A percentile compares a stretch with the other conserved stretches of the same genome.
Conservation (phyloP, 2,329 filamentous ascomycete species). For the Orbilia quercus region DNA sequence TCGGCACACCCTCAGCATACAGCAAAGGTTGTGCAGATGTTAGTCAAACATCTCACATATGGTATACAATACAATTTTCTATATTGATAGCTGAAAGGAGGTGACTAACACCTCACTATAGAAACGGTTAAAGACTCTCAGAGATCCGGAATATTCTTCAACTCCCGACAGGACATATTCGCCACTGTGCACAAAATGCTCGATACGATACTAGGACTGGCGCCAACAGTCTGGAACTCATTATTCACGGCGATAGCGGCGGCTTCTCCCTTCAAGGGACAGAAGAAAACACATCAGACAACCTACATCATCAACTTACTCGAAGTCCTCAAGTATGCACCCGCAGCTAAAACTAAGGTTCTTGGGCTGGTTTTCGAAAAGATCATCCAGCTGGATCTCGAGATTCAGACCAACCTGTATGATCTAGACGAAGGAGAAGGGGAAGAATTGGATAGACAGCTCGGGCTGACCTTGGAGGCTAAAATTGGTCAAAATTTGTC, state of each 20-base stretch:
- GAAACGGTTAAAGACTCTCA: conserved; percentile 64
- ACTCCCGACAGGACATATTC: conserved; percentile 75
- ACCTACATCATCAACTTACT: conserved; percentile 90
- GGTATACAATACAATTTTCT: conserved; percentile 65
- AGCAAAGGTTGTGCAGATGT: conserved; percentile 77
- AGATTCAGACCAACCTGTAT: conserved; percentile 92
- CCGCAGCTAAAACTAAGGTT: conserved; percentile 81
- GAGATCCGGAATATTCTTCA: conserved; percentile 68
- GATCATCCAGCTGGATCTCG: conserved; percentile 91
- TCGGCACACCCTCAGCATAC: conserved; percentile 86
- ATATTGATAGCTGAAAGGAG: conserved; percentile 59
- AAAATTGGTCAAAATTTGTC: conserved; percentile 42
- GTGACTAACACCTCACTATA: conserved; percentile 64
- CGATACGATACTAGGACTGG: conserved; percentile 79
- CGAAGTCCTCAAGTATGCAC: conserved; percentile 78
- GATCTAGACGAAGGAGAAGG: conserved; percentile 78
- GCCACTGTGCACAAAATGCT: conserved; percentile 80
- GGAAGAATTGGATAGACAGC: conserved; percentile 74
- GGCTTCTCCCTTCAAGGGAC: conserved; percentile 80
- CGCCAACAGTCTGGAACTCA: conserved; percentile 80
- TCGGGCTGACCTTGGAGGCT: conserved; percentile 62
- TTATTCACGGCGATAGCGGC: conserved; percentile 67
- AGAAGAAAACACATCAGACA: conserved; percentile 81
- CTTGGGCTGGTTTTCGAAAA: conserved; percentile 84
- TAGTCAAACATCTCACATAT: conserved; percentile 80